Evolutionary conservation across 108 stramenopile species (phyloP).

Genomic region (Chaetoceros tenuissimus): DNA sequence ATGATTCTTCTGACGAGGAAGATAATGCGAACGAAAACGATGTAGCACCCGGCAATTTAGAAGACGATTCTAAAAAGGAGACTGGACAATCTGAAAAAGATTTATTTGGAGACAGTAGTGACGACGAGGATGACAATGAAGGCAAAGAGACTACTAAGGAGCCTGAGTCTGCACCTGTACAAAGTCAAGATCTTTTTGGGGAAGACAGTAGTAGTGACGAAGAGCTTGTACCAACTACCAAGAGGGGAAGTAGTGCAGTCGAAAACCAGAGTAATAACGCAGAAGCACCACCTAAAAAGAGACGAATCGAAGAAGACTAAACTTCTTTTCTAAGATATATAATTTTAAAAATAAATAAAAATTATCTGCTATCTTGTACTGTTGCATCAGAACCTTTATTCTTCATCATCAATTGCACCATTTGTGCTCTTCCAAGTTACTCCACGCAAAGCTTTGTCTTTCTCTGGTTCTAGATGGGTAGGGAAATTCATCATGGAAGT

Average conservation of each 20-base stretch:
- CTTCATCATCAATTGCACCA: slow-evolving; percentile 39
- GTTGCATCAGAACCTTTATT: no score
- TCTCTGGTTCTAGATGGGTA: slow-evolving; percentile 16
- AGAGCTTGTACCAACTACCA: slow-evolving; percentile 14
- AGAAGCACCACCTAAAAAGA: neutral
- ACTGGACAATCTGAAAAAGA: slow-evolving; percentile 9
- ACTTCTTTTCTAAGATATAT: no score
- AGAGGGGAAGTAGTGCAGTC: slow-evolving; percentile 18
- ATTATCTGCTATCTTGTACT: no score
- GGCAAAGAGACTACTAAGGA: slow-evolving; percentile 29
- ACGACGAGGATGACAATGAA: slow-evolving; percentile 22
- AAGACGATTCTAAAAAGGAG: slow-evolving; percentile 52
- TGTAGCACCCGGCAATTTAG: slow-evolving; percentile 20
- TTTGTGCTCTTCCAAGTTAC: slow-evolving; percentile 43
- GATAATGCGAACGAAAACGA: slow-evolving; percentile 42
- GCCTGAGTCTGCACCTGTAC: neutral
- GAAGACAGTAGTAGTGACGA: slow-evolving; percentile 52
- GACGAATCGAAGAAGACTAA: neutral
- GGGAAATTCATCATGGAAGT: slow-evolving; percentile 51
- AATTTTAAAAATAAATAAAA: no score
- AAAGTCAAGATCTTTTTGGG: slow-evolving; percentile 61
- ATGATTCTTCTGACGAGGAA: slow-evolving; percentile 32
- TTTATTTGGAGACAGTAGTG: slow-evolving; percentile 16
- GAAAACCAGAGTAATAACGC: slow-evolving; percentile 6
- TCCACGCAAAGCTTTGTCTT: slow-evolving; percentile 21